Evolutionary conservation across 2,329 filamentous ascomycete genomes (phyloP), one percentile per base, ranked within the genome.

Genomic region (Clonostachys sp.): DNA sequence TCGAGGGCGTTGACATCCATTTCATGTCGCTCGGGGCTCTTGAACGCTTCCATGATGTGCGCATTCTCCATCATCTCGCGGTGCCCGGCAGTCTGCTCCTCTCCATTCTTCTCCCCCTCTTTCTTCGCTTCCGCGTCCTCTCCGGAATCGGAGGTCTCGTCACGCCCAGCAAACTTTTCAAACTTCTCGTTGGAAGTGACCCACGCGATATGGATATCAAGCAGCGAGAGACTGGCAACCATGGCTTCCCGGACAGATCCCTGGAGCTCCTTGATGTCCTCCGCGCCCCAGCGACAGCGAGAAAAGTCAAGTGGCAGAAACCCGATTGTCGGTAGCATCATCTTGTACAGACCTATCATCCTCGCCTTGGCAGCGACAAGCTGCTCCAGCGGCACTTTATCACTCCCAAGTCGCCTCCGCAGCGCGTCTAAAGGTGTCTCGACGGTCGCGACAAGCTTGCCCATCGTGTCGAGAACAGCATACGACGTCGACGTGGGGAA

Each of bases 401-500:
- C 49, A 2, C 51, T 48, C 1, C 50, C 47, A 0, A 66, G 51
- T 2, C 57, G 51, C 5, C 47, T 55, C 0, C 51, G 51, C 0
- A 66, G 70, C 4, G 57, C 50, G 3, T 62, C 59, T 6, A 73
- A 45, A 0, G 68, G 62, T 1, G 48, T 49, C 1, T 67, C 55
- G 0, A 71, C 50, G 52, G 64, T 54, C 13, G 55, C 54, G 4
- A 65, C 45, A 4, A 70, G 50, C 12, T 59, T 58, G 40, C 61
- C 57, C 40, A 68, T 56, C 12, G 61, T 50, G 9, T 55, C 53
- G 0, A 78, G 56, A 2, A 73, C 66, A 3, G 66, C 59, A 20
- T 69, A 67, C 0, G 74, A 75, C 0, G 75, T 73, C 0, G 75
- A 78, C 39, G 68, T 67, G 0, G 75, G 75, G 46, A 78, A 77